Base-by-base conservation (phyloP, 1,139 yeast species). In the Magnusiomyces sp. region DNA sequence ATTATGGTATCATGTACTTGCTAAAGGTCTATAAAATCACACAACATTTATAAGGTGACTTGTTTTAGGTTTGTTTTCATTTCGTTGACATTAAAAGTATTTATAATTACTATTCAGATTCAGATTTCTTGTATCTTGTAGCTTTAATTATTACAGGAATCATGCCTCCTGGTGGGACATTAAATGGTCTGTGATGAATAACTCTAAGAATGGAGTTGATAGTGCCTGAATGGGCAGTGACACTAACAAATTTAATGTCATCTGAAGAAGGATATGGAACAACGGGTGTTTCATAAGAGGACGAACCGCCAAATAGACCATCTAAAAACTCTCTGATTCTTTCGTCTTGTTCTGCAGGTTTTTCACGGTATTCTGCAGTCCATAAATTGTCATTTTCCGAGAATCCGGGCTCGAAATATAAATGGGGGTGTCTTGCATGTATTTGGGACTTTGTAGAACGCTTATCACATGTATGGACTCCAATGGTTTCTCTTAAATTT, bases 391-490 rank as follows among this genome's bases (percentile, higher is more conserved):
- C 88, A 1, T 73, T 69, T 53, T 77, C 81, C 2, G 68, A 58
- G 55, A 79, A 76, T 0, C 66, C 72, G 0, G 65, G 65, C 52
- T 77, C 81, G 51, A 78, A 46, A 11, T 14, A 45, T 6, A 56
- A 50, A 45, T 19, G 55, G 54, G 60, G 70, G 49, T 73, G 71
- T 40, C 79, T 62, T 20, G 67, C 61, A 7, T 56, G 56, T 27
- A 77, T 73, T 40, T 66, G 67, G 0, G 69, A 52, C 54, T 69
- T 71, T 1, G 72, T 56, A 1, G 76, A 68, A 49, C 92, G 66
- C 61, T 76, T 73, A 62, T 84, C 89, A 62, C 94, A 84, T 2
- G 80, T 66, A 61, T 84, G 86, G 14, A 69, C 70, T 1, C 92
- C 92, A 29, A 80, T 72, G 0, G 82, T 80, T 62, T 84, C 94